Evolutionary conservation across 2,329 filamentous ascomycete genomes (phyloP).

Genomic region (Aspergillus costaricaensis): DNA sequence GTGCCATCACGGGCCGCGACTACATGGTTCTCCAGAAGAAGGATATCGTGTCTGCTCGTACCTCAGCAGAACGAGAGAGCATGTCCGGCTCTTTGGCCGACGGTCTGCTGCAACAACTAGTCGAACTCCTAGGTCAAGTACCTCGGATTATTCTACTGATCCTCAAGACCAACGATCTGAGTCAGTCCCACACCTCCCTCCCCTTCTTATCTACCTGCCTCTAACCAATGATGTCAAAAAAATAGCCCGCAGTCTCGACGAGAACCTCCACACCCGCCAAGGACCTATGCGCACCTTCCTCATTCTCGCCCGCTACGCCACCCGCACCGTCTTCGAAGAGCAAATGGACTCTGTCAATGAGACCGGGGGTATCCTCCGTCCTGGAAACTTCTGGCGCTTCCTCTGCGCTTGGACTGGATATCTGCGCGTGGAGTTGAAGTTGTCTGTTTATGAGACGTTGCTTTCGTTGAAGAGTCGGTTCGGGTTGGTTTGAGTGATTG

Average conservation of each 20-base stretch:
- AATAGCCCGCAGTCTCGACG: slow-evolving; percentile 78
- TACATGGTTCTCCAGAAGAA: slow-evolving; percentile 71
- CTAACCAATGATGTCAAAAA: slow-evolving; percentile 9
- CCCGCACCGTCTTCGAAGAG: slow-evolving; percentile 63
- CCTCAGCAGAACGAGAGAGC: slow-evolving; percentile 76
- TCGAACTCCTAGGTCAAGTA: slow-evolving; percentile 83
- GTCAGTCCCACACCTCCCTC: slow-evolving; percentile 40
- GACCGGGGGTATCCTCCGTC: slow-evolving; percentile 54
- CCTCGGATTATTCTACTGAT: slow-evolving; percentile 92
- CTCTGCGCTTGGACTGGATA: slow-evolving; percentile 56
- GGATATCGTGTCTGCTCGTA: slow-evolving; percentile 60
- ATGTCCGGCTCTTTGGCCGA: slow-evolving; percentile 84
- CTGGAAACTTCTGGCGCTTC: slow-evolving; percentile 54
- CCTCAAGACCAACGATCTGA: slow-evolving; percentile 96
- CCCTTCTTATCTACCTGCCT: neutral
- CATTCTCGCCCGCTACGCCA: slow-evolving; percentile 65
- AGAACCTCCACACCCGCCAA: slow-evolving; percentile 64
- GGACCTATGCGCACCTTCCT: slow-evolving; percentile 64
- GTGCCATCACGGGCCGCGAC: slow-evolving; percentile 92
- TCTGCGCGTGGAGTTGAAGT: slow-evolving; percentile 58
- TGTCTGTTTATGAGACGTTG: slow-evolving; percentile 61
- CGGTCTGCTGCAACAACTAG: slow-evolving; percentile 82
- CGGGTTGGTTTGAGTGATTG: slow-evolving; percentile 37
- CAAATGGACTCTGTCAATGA: slow-evolving; percentile 54
- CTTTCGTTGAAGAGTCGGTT: slow-evolving; percentile 54